Conservation (phyloP, 2,329 filamentous ascomycete genomes). For the Fusarium pseudoanthophilum region DNA sequence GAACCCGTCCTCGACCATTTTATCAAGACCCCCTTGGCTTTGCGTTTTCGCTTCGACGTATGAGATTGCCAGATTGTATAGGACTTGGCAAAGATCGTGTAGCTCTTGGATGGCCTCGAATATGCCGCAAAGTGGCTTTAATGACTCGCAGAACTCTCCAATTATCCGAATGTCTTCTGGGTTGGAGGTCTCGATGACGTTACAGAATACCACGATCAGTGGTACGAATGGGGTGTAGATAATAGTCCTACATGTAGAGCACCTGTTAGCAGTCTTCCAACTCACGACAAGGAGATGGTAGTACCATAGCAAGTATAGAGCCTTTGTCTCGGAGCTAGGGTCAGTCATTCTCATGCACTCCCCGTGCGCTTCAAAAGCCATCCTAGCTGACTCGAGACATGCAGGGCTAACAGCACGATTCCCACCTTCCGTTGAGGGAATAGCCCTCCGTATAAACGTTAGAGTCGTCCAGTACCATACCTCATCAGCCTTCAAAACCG, state of each 20-base stretch:
- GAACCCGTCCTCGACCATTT: not conserved
- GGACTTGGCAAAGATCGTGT: not conserved
- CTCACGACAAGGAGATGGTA: too few species aligned
- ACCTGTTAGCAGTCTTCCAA: not conserved
- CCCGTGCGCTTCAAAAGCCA: not conserved
- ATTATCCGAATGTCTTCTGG: not conserved
- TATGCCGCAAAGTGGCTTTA: not conserved
- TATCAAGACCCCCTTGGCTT: not conserved
- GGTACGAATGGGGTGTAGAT: not conserved
- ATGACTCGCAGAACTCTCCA: not conserved
- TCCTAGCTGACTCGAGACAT: not conserved
- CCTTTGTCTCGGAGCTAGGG: not conserved
- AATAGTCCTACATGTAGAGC: not conserved
- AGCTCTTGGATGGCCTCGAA: not conserved
- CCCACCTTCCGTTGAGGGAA: accelerated
- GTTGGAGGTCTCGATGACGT: not conserved
- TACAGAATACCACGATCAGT: not conserved
- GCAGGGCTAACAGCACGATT: not conserved
- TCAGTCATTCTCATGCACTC: not conserved
- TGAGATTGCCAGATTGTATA: not conserved
- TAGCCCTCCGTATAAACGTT: not conserved
- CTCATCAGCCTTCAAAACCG: not conserved
- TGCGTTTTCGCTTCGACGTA: not conserved
- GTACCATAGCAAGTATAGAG: not conserved
- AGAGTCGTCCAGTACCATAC: not conserved